A percentile compares a stretch with the other conserved stretches of the same genome.
These are phyloP conservation scores for Macrophomina pseudophaseolina DNA, from an alignment of 2,329 filamentous ascomycete genomes.

Conservation along the genomic window DNA sequence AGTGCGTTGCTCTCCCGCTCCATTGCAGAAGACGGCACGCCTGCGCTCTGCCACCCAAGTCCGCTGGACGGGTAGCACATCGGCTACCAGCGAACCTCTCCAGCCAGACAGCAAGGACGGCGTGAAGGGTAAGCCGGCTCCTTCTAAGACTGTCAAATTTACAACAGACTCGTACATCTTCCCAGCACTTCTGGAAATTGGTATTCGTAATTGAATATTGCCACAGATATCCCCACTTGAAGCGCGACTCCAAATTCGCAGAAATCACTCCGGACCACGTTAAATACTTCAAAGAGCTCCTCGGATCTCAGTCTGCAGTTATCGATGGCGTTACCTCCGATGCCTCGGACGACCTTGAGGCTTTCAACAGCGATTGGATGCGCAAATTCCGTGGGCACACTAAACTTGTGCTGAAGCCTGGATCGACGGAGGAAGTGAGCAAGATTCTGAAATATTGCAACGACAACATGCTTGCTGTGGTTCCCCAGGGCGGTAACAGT, in stretches of 20 bases:
- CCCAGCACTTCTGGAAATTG: neutral
- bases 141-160: slow-evolving; percentile 65
- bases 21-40: slow-evolving; percentile 33
- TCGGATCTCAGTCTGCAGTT: slow-evolving; percentile 78
- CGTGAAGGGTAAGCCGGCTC: slow-evolving; percentile 40
- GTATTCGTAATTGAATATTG: neutral
- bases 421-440: slow-evolving; percentile 85
- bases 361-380: slow-evolving; percentile 99
- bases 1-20: slow-evolving; percentile 36
- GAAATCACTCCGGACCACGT: slow-evolving; percentile 79
- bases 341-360: slow-evolving; percentile 79
- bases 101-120: slow-evolving; percentile 44
- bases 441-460: slow-evolving; percentile 94
- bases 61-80: slow-evolving; percentile 43
- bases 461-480: slow-evolving; percentile 86
- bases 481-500: slow-evolving; percentile 96
- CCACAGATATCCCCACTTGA: slow-evolving; percentile 73
- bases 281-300: slow-evolving; percentile 77
- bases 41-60: slow-evolving; percentile 39
- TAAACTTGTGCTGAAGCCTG: slow-evolving; percentile 84
- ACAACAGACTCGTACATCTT: slow-evolving; percentile 73
- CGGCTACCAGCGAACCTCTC: slow-evolving; percentile 49
- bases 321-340: slow-evolving; percentile 82
- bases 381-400: slow-evolving; percentile 94
- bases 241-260: slow-evolving; percentile 77